Conservation (phyloP, 139 green algal species). For the Ulvella scutata region DNA sequence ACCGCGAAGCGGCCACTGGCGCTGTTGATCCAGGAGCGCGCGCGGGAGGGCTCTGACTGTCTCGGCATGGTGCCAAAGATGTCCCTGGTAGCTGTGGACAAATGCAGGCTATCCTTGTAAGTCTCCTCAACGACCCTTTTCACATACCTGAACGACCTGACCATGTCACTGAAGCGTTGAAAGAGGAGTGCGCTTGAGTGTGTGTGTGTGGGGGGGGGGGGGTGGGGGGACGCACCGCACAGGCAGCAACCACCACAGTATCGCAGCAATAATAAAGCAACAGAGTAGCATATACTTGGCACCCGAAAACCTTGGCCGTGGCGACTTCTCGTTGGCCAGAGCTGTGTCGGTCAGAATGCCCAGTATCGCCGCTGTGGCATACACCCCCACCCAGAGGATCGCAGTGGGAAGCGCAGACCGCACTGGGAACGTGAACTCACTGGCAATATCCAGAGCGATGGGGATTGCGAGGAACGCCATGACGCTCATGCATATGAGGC, state of each 20-base stretch:
- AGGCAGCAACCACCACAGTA: neutral
- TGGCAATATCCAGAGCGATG: neutral
- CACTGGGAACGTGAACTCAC: neutral
- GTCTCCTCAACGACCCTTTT: too few species aligned
- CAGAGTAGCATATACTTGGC: neutral
- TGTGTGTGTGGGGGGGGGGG: too few species aligned
- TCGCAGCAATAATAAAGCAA: neutral
- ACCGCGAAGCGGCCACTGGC: too few species aligned
- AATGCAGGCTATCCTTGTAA: too few species aligned
- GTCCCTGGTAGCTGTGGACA: too few species aligned
- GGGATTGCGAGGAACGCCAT: constrained; percentile 3
- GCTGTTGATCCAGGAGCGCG: too few species aligned
- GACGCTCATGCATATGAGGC: neutral
- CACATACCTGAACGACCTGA: too few species aligned
- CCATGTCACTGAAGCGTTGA: too few species aligned
- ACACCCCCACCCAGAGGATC: neutral
- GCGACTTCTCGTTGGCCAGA: neutral
- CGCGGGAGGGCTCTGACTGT: too few species aligned
- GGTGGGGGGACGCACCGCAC: neutral
- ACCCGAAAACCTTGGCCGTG: neutral
- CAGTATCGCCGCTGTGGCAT: neutral
- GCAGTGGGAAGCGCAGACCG: neutral
- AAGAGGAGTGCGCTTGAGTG: too few species aligned
- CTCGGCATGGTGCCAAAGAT: too few species aligned
- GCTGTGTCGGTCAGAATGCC: neutral